A percentile compares a stretch with the other conserved stretches of the same genome.
Evolutionary conservation across 306 rosid species (phyloP).

Genomic region (Boehmeria nivea): DNA sequence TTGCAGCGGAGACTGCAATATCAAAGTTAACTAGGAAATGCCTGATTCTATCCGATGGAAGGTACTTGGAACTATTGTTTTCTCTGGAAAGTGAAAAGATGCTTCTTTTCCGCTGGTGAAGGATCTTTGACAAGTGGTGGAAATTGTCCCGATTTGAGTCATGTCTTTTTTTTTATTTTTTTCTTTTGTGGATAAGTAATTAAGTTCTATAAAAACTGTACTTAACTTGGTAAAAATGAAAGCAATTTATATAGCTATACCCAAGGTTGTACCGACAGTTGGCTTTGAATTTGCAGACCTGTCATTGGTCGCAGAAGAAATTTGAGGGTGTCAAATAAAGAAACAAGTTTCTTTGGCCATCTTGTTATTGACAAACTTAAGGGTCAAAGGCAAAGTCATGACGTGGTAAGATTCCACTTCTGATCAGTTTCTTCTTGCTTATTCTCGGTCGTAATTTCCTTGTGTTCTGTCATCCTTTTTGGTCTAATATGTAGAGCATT

Average conservation of each 20-base stretch:
- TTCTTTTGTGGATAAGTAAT: neutral
- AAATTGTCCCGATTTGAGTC: too few relatives aligned
- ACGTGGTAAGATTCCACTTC: conserved; percentile 12
- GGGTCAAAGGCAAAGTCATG: conserved; percentile 15
- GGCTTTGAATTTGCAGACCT: conserved; percentile 21
- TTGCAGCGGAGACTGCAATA: conserved; percentile 41
- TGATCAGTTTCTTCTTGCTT: neutral
- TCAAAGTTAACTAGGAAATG: conserved; percentile 31
- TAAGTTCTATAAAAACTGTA: too few relatives aligned
- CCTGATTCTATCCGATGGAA: conserved; percentile 49
- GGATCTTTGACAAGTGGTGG: too few relatives aligned
- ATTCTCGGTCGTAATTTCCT: neutral
- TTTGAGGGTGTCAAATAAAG: conserved; percentile 6
- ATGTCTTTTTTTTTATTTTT: neutral
- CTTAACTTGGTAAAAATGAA: neutral
- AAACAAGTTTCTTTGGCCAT: conserved; percentile 16
- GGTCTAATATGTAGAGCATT: neutral
- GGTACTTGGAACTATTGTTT: conserved; percentile 43
- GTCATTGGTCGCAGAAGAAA: conserved; percentile 8
- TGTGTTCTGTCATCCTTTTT: too few relatives aligned
- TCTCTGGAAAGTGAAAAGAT: too few relatives aligned
- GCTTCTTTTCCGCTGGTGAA: too few relatives aligned
- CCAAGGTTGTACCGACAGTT: neutral
- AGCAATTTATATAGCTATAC: neutral
- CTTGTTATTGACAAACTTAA: conserved; percentile 2